Conservation (phyloP, 2,329 filamentous ascomycete species). For the Penicillium glabrum region DNA sequence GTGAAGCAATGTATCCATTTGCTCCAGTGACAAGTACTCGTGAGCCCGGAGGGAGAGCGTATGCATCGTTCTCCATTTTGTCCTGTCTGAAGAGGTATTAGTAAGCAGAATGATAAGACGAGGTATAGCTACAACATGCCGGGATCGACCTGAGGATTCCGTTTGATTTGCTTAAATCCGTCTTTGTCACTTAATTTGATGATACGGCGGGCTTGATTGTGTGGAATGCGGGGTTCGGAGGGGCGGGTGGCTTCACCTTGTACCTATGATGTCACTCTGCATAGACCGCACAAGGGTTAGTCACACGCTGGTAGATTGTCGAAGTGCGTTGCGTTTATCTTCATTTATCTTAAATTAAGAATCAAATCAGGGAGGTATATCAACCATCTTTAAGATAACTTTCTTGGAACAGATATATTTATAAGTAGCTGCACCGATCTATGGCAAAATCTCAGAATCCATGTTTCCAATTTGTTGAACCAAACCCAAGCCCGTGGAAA, state of each 20-base stretch:
- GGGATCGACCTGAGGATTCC: background rate
- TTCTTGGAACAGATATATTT: too few species aligned
- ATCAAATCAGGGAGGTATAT: too few species aligned
- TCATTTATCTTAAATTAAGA: too few species aligned
- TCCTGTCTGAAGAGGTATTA: background rate
- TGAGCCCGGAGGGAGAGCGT: constrained; percentile 13
- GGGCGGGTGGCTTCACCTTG: background rate
- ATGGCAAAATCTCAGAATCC: too few species aligned
- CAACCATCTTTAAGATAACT: too few species aligned
- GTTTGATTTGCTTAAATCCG: background rate
- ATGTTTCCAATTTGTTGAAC: too few species aligned
- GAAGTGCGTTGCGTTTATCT: too few species aligned
- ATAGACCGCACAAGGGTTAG: too few species aligned
- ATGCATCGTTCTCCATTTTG: background rate
- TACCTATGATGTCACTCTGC: background rate
- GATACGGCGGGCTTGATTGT: background rate
- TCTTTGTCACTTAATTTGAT: background rate
- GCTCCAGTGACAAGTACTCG: constrained; percentile 49
- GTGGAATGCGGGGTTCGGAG: background rate
- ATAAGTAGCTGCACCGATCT: too few species aligned
- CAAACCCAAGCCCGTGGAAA: too few species aligned
- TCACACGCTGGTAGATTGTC: too few species aligned
- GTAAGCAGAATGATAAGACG: background rate
- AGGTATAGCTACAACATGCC: background rate
- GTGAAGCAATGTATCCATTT: constrained; percentile 48